Evolutionary conservation across 2,329 filamentous ascomycete genomes (phyloP), one percentile per base, ranked within the genome.

Genomic region (Fusarium zealandicum): DNA sequence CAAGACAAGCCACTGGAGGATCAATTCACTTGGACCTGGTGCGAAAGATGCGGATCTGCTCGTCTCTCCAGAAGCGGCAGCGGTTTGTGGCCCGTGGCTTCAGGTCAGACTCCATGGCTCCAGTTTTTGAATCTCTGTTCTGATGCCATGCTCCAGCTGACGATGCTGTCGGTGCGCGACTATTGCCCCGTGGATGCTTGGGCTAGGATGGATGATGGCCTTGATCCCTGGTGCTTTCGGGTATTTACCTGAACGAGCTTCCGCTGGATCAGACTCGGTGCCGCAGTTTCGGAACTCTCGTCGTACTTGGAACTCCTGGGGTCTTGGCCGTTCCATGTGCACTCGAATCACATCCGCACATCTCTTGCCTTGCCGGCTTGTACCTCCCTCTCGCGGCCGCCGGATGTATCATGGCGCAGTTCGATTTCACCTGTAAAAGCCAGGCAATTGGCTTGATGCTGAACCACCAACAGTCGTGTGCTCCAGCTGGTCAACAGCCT

Each of bases 401-500:
- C 47, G 27, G 32, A 30, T 51, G 38, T 32, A 40, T 16, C 36
- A 35, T 14, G 47, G 33, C 17, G 39, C 32, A 37, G 20, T 36
- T 28, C 33, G 25, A 37, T 18, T 10, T n/a, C 22, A 20, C 36
- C 22, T 27, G 37, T 20, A 28, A 25, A 17, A 4, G 14, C n/a
- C n/a, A n/a, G n/a, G n/a, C n/a, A n/a, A n/a, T n/a, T n/a, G 25
- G 4, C 25, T 13, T 31, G 28, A 5, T 20, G 14, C 6, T 33
- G 11, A 18, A 42, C 16, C 12, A 16, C 31, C 41, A 35, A 18
- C 16, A 41, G 47, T 51, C 39, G 47, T 51, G 47, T 31, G 47
- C 25, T 38, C 13, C 32, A 51, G 18, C 14, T 17, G 32, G 31
- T 20, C 20, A 4, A 8, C 8, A 25, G 22, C 7, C 22, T 8